Base-by-base conservation (phyloP, 108 stramenopile genomes). In the Stephanodiscus triporus region DNA sequence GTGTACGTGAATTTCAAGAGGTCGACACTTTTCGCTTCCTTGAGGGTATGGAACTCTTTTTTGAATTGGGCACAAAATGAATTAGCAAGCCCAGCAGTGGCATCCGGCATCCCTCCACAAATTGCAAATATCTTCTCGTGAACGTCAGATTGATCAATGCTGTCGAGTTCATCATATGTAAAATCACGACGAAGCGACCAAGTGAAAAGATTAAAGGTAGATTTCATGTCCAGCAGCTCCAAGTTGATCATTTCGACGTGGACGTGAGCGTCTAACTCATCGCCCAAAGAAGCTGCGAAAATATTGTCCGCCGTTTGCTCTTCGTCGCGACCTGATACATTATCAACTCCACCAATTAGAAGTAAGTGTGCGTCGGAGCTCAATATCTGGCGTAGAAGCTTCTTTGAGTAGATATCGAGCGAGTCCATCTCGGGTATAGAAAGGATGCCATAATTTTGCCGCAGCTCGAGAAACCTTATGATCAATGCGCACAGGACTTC, bases 341-440 rank as follows among this genome's bases (percentile, higher is more conserved):
- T 42, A 23, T 67, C 66, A 9, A 58, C 56, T 29, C 68, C 68
- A 68, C 71, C 65, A 5, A 72, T 37, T 14, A 72, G 26, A 7
- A 72, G 17, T 32, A 72, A 67, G 50, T 66, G 66, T 17, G 65
- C 16, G 26, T 68, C 54, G 53, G 53, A 57, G 24, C 49, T 27
- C 48, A 66, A 26, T 10, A 72, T 66, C 14, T 67, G 65, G 47
- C 53, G 66, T 34, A 72, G 30, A 2, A 72, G 64, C 66, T 72
- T 72, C 66, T 68, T 72, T 36, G 71, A 72, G 55, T 68, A 66
- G 11, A 30, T 66, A 23, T 72, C 71, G n/a, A 72, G 26, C 23
- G 66, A 36, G 49, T 72, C 71, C 16, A 72, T 50, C 53, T 67
- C 66, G 32, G 53, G 24, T 37, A 72, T 72, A 48, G 65, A 53